Evolutionary conservation across 495 filamentous ascomycete genomes (phyloP), one percentile per base, ranked within the genome.

Genomic region (Penicillium longicatenatum): DNA sequence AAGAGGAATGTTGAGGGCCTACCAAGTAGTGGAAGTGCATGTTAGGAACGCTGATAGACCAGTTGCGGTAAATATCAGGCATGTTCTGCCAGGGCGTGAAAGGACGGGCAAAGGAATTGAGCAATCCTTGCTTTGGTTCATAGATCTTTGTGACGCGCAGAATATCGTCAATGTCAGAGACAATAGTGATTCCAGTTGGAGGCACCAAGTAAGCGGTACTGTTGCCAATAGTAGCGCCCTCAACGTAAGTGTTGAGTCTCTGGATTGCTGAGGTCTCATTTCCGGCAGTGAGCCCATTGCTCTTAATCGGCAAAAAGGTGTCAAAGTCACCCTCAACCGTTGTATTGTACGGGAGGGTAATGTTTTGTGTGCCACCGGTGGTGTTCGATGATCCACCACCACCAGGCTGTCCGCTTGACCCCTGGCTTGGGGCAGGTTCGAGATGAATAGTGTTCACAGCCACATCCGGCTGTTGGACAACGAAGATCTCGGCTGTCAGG

Each of bases 81-180:
- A 92, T 93, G 66, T 93, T 85, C 73, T 88, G 70, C 89, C 89
- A 93, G 0, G 83, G 79, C 0, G 73, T 77, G 72, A 88, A 92
- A 1, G 86, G 75, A 9, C 84, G 80, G 0, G 89, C 89, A 60
- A 92, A 92, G 6, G 87, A 86, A 70, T 93, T 93, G 16, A 91
- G 75, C 0, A 93, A 74, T 17, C 89, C 89, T 66, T 91, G 74
- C 55, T 81, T 76, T 1, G 89, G 89, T 39, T 86, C 66, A 70
- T 90, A 92, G 72, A 93, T 92, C 70, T 90, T 89, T 47, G 89
- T 92, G n/a, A 91, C 72, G 26, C 89, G 86, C 1, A 93, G 82
- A 60, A 91, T 89, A 68, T 92, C 89, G 55, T 92, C 89, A 59
- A 92, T 89, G 62, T 93, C 88, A 29, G 84, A 87, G 54, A 91